These are phyloP conservation scores for Colletotrichum tabaci DNA, from an alignment of 2,329 filamentous ascomycete species.

Conservation along the genomic window DNA sequence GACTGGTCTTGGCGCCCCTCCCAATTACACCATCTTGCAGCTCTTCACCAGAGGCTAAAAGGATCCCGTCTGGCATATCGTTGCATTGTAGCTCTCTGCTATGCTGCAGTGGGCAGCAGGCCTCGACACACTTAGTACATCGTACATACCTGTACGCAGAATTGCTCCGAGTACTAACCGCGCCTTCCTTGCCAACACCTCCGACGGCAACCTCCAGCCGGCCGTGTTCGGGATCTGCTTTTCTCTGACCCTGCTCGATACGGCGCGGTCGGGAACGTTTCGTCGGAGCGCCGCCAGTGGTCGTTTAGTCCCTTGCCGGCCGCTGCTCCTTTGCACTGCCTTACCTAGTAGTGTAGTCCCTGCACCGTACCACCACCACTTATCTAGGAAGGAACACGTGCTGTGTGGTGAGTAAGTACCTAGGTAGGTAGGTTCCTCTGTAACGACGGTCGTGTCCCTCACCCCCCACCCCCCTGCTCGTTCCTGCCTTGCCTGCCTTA, in stretches of 20 bases:
- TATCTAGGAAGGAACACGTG: constrained; percentile 13
- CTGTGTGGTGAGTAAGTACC: not conserved
- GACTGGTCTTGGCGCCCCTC: constrained; percentile 9
- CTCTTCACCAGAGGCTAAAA: not conserved
- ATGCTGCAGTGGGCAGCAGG: not conserved
- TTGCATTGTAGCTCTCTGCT: not conserved
- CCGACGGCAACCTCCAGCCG: not conserved
- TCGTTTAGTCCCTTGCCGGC: constrained; percentile 17
- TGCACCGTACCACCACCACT: not conserved
- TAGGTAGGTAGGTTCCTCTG: too few species aligned
- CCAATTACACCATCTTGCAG: constrained; percentile 10
- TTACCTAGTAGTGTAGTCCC: not conserved
- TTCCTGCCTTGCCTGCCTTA: constrained; percentile 4
- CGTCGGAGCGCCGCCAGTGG: constrained; percentile 23
- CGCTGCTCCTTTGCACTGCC: not conserved
- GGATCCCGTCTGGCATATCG: not conserved
- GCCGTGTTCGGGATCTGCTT: constrained; percentile 19
- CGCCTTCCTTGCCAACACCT: not conserved
- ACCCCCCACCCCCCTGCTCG: not conserved
- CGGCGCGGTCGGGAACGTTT: constrained; percentile 16
- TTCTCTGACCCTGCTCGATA: not conserved
- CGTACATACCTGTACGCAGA: not conserved
- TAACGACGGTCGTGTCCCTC: constrained; percentile 2
- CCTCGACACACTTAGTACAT: constrained; percentile 1
- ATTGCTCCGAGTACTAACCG: not conserved